Evolutionary conservation across 345 rosid species (phyloP).

Genomic region (Punica granatum): DNA sequence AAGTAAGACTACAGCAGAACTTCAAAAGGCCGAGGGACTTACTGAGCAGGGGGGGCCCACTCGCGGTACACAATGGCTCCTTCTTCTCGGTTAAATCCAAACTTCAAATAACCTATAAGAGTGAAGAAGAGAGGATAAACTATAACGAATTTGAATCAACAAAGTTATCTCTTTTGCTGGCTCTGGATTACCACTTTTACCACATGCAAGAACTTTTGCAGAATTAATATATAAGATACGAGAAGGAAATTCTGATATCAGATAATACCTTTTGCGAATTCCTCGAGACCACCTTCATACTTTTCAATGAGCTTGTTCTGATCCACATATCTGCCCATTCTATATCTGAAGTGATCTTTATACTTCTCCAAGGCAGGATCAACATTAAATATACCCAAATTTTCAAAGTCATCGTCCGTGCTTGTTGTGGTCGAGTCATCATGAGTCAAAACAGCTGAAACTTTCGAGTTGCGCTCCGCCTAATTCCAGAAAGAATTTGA

Average conservation of each 20-base stretch:
- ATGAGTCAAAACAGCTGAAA: slow-evolving; percentile 38
- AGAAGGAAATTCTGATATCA: not conserved
- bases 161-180: not conserved
- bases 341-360: slow-evolving; percentile 52
- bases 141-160: not conserved
- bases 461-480: slow-evolving; percentile 18
- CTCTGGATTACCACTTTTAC: not conserved
- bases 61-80: slow-evolving; percentile 56
- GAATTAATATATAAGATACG: not conserved
- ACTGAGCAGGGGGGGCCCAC: slow-evolving; percentile 89
- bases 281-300: slow-evolving; percentile 64
- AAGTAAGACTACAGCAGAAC: not conserved
- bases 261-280: slow-evolving; percentile 49
- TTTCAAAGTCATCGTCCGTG: slow-evolving; percentile 29
- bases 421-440: slow-evolving; percentile 30
- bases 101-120: slow-evolving; percentile 52
- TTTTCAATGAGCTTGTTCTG: slow-evolving; percentile 46
- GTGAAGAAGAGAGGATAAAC: not conserved
- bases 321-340: slow-evolving; percentile 41
- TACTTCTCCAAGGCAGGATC: slow-evolving; percentile 51
- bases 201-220: not conserved
- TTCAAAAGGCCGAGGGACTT: slow-evolving; percentile 18
- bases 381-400: slow-evolving; percentile 32
- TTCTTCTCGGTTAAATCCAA: slow-evolving; percentile 64
- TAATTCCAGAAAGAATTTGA: slow-evolving; percentile 1